Evolutionary conservation across 1,139 yeast species (phyloP).

Genomic region (Debaryomyces robertsiae): DNA sequence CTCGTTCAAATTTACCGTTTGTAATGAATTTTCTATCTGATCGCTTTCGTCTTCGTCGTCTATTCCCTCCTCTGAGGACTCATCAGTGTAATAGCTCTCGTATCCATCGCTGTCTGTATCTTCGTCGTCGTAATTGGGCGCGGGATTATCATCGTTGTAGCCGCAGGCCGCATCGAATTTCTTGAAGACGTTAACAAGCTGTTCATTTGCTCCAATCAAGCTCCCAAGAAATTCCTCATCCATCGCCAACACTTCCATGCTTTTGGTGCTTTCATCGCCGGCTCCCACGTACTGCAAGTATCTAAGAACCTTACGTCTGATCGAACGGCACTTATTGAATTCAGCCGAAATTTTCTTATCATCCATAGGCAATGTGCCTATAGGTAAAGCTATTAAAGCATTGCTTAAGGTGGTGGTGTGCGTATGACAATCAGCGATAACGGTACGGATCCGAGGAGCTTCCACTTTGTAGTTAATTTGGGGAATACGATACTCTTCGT

Average conservation of each 20-base stretch:
- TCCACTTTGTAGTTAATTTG: conserved; percentile 70
- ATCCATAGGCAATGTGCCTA: conserved; percentile 60
- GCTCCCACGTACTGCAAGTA: conserved; percentile 80
- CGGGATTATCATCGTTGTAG: conserved; percentile 37
- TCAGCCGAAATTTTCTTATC: conserved; percentile 57
- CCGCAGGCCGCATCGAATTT: conserved; percentile 58
- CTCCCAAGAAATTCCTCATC: conserved; percentile 86
- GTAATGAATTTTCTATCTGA: conserved; percentile 21
- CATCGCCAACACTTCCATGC: conserved; percentile 32
- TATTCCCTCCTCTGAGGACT: conserved; percentile 40
- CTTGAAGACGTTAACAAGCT: conserved; percentile 72
- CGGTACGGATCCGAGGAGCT: conserved; percentile 66
- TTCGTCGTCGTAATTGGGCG: conserved; percentile 37
- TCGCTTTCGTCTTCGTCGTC: conserved; percentile 17
- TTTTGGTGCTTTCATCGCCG: conserved; percentile 37
- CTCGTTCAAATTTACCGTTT: conserved; percentile 16
- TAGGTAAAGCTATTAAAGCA: conserved; percentile 58
- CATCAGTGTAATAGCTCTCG: conserved; percentile 50
- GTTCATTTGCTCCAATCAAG: conserved; percentile 85
- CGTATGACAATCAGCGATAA: conserved; percentile 77
- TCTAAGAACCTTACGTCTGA: conserved; percentile 75
- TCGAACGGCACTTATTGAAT: conserved; percentile 73
- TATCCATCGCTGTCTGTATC: conserved; percentile 29
- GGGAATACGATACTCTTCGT: conserved; percentile 62
- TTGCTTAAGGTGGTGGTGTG: conserved; percentile 74